phyloP scores from a whole-genome alignment of 768 basidiomycete species.

The Pleurotus citrinopileatus region DNA sequence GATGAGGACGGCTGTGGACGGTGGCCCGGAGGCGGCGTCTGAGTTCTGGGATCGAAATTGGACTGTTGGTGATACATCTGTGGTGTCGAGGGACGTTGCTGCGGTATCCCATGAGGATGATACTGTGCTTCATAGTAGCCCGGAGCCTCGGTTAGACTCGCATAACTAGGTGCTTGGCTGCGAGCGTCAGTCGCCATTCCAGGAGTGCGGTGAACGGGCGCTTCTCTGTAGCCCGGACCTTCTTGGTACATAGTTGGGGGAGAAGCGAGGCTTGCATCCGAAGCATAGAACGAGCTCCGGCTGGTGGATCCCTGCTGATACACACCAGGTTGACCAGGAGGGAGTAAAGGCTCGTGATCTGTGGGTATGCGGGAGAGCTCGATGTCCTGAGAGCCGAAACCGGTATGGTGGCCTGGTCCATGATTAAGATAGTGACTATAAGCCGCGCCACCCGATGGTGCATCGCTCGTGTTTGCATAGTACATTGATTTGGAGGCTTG shows the following conservation, averaged over 20 bases:
- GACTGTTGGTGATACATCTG: neutral
- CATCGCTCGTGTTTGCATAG: constrained; percentile 29
- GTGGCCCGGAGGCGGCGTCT: constrained; percentile 1
- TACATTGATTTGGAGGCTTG: constrained; percentile 40
- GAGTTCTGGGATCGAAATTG: neutral
- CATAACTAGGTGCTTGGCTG: constrained; percentile 33
- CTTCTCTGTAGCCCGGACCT: constrained; percentile 48
- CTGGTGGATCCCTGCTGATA: constrained; percentile 30
- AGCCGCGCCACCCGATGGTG: constrained; percentile 31
- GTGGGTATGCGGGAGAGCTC: constrained; percentile 50
- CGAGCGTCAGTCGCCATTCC: neutral
- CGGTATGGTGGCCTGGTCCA: constrained; percentile 30
- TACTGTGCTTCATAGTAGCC: constrained; percentile 28
- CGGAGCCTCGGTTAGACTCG: constrained; percentile 23
- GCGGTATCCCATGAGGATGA: neutral
- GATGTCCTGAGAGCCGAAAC: constrained; percentile 27
- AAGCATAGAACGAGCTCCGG: constrained; percentile 26
- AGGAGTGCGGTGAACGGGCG: constrained; percentile 60
- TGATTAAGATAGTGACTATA: constrained; percentile 60
- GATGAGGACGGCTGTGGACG: constrained; percentile 14
- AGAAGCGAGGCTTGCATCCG: constrained; percentile 37
- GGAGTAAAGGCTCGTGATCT: constrained; percentile 57
- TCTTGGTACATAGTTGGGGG: constrained; percentile 35
- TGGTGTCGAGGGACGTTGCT: neutral
- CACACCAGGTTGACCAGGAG: constrained; percentile 28